Evolutionary conservation across 1,284 basidiomycete species (phyloP).

Genomic region (Volvariella volvacea): DNA sequence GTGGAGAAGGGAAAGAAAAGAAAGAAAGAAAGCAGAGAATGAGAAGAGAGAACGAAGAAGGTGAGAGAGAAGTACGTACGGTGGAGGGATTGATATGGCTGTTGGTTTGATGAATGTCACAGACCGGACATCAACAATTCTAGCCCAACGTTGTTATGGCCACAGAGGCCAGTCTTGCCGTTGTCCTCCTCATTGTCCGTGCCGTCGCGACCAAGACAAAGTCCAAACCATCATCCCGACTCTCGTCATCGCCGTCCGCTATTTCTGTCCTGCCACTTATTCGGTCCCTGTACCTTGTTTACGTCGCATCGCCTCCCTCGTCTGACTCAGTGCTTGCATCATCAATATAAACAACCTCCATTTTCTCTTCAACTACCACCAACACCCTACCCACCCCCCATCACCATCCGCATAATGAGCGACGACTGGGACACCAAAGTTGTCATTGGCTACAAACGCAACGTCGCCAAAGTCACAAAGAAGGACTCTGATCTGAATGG

Average conservation of each 20-base stretch:
- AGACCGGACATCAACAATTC: constrained; percentile 10
- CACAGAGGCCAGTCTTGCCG: constrained; percentile 5
- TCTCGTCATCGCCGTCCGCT: too few relatives aligned
- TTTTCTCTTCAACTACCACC: neutral
- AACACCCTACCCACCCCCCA: neutral
- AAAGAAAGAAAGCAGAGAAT: constrained; percentile 22
- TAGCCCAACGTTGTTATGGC: constrained; percentile 9
- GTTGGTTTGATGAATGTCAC: neutral
- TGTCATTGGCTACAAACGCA: constrained; percentile 74
- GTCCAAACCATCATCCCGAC: too few relatives aligned
- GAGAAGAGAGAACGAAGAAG: constrained; percentile 14
- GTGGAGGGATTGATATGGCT: constrained; percentile 11
- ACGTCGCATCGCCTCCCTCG: neutral
- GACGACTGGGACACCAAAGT: constrained; percentile 69
- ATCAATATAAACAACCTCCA: neutral
- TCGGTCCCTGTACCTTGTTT: too few relatives aligned
- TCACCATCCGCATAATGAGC: constrained; percentile 43
- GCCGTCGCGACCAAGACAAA: too few relatives aligned
- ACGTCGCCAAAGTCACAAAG: constrained; percentile 64
- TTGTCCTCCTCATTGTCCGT: too few relatives aligned
- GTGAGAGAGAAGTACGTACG: constrained; percentile 7
- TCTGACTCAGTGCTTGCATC: neutral
- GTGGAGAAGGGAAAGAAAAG: constrained; percentile 22
- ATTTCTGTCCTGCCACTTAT: too few relatives aligned
- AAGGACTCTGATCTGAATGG: constrained; percentile 69